Evolutionary conservation across 768 basidiomycete species (phyloP), one percentile per base, ranked within the genome.

Genomic region (Boletales sp.): DNA sequence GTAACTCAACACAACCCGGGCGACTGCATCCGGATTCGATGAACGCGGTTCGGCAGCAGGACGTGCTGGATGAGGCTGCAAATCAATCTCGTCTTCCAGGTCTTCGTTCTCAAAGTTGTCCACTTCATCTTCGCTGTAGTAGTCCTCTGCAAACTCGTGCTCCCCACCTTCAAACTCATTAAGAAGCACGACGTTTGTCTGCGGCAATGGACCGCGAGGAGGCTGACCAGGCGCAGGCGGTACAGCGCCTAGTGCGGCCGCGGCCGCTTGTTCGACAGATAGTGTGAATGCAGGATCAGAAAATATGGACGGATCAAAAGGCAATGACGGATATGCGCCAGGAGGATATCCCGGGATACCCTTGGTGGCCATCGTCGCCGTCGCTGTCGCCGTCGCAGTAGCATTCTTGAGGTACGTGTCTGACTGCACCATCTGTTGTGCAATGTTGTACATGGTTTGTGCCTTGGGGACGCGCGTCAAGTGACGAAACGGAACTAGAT

Each of bases 361-460:
- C 56, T 61, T 67, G n/a, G 65, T 63, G 49, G 71, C 64, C 59
- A 65, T 67, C 45, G 63, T 63, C 41, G 64, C 61, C 14, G 60
- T 63, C 41, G 64, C 61, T 9, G 60, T 61, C 19, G 57, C 60
- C 19, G 62, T 57, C 4, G 60, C 70, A 2, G 67, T 65, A 55
- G 65, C 66, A 60, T 66, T 66, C 69, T 66, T 70, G 50, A 70
- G 62, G 46, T 69, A 68, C 25, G 68, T 52, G 31, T 68, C 73
- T 31, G 74, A 72, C 60, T 74, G 80, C 33, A 72, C 76, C 73
- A 84, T 82, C 66, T 82, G 81, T 57, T 84, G 84, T 33, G 84
- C 84, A 54, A 84, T 79, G 46, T 81, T 74, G 60, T 83, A 82
- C 81, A 85, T 82, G 8, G 80, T 78, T 68, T 79, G 74, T 49